Conservation (phyloP, 2,329 filamentous ascomycete genomes). For the Aspergillus ochraceoroseus region DNA sequence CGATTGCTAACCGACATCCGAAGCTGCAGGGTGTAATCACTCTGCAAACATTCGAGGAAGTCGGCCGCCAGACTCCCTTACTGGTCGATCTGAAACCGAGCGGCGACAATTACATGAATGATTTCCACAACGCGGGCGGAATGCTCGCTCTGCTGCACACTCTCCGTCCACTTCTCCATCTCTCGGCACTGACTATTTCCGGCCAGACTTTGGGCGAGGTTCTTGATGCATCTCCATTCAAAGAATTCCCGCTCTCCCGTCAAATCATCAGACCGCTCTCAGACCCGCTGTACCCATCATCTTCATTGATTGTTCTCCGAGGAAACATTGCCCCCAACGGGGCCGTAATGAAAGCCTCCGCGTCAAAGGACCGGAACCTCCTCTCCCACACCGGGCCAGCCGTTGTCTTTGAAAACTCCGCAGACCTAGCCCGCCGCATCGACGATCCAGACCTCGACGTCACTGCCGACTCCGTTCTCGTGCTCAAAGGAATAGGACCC, state of each 20-base stretch:
- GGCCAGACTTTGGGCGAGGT: slow-evolving; percentile 47
- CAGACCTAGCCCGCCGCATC: slow-evolving; percentile 45
- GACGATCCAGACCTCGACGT: slow-evolving; percentile 46
- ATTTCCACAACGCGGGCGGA: slow-evolving; percentile 52
- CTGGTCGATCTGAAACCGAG: slow-evolving; percentile 52
- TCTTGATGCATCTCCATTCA: slow-evolving; percentile 43
- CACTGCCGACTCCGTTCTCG: slow-evolving; percentile 44
- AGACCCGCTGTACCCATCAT: slow-evolving; percentile 44
- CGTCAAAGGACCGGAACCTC: slow-evolving; percentile 46
- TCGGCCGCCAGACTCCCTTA: slow-evolving; percentile 46
- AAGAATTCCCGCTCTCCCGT: slow-evolving; percentile 39
- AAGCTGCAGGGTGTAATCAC: slow-evolving; percentile 44
- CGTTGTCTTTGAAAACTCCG: slow-evolving; percentile 48
- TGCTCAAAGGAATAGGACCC: slow-evolving; percentile 49
- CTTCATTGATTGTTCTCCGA: slow-evolving; percentile 45
- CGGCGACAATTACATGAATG: slow-evolving; percentile 53
- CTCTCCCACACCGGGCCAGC: slow-evolving; percentile 45
- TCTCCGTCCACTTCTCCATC: slow-evolving; percentile 45
- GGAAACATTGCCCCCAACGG: slow-evolving; percentile 50
- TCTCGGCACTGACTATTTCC: slow-evolving; percentile 45
- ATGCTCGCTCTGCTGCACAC: slow-evolving; percentile 48
- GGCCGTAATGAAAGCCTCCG: slow-evolving; percentile 49
- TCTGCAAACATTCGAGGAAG: slow-evolving; percentile 46
- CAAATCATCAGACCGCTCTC: slow-evolving; percentile 45
- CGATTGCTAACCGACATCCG: slow-evolving; percentile 53